These are phyloP conservation scores for Chlamydomonas sp. DNA, from an alignment of 139 green algal genomes.

Conservation along the genomic window DNA sequence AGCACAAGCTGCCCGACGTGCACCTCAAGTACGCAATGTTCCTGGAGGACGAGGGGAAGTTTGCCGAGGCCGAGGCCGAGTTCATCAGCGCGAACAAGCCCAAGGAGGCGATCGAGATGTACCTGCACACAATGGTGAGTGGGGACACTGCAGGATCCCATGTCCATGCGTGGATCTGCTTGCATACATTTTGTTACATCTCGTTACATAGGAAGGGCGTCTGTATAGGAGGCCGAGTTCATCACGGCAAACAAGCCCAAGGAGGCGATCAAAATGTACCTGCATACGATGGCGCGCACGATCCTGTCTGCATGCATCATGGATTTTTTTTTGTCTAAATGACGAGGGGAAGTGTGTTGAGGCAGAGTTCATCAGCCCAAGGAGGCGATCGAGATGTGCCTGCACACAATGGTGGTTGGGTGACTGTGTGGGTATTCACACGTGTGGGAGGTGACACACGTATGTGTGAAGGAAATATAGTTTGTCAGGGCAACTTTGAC, in stretches of 20 bases:
- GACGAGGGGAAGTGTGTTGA: slow-evolving; percentile 67
- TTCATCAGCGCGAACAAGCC: slow-evolving; percentile 60
- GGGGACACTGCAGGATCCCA: no score
- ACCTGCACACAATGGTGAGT: slow-evolving; percentile 54
- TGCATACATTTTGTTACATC: no score
- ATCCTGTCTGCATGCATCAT: no score
- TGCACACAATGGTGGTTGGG: no score
- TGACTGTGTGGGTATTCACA: no score
- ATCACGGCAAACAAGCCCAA: slow-evolving; percentile 51
- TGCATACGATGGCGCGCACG: no score
- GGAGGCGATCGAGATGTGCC: slow-evolving; percentile 74
- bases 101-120: slow-evolving; percentile 74
- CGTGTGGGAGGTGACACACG: no score
- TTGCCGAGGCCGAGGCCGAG: slow-evolving; percentile 57
- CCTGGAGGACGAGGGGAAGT: slow-evolving; percentile 73
- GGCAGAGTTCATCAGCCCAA: slow-evolving; percentile 56
- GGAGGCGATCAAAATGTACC: slow-evolving; percentile 74
- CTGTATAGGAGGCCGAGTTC: no score
- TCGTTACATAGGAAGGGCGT: no score
- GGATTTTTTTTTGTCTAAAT: slow-evolving; percentile 81
- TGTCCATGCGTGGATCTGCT: no score
- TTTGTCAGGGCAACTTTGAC: no score
- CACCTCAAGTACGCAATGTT: slow-evolving; percentile 77
- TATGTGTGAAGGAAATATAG: no score
- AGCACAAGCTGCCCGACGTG: slow-evolving; percentile 63